Evolutionary conservation across 805 yeast species (phyloP).

Genomic region (Kuraishia floccosa): DNA sequence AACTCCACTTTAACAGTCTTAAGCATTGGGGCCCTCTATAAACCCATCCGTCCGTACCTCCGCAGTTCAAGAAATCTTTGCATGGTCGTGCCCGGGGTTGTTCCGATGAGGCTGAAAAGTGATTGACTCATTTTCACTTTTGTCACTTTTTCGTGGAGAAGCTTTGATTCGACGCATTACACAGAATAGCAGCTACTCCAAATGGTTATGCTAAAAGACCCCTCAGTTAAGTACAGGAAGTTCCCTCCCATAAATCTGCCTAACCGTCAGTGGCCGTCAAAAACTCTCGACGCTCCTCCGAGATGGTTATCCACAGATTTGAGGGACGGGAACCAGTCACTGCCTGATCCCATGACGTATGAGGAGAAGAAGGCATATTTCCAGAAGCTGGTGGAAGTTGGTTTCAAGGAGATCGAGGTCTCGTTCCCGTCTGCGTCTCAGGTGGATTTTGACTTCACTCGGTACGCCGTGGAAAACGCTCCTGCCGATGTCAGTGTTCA

Average conservation of each 20-base stretch:
- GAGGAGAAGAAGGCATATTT: conserved; percentile 66
- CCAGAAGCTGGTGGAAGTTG: conserved; percentile 59
- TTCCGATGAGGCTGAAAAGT: too few species aligned
- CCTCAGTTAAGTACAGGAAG: conserved; percentile 49
- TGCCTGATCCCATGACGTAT: conserved; percentile 76
- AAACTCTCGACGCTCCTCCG: conserved; percentile 57
- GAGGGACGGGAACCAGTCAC: conserved; percentile 73
- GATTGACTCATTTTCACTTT: too few species aligned
- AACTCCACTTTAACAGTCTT: conserved; percentile 35
- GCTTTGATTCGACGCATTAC: too few species aligned
- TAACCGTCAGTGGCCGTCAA: conserved; percentile 64
- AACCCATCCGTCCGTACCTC: too few species aligned
- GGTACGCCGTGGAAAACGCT: conserved; percentile 69
- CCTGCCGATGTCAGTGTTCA: conserved; percentile 69
- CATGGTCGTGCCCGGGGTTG: too few species aligned
- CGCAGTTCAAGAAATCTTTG: too few species aligned
- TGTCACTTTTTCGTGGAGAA: too few species aligned
- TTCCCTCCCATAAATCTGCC: conserved; percentile 43
- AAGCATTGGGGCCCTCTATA: too few species aligned
- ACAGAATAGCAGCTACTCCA: too few species aligned
- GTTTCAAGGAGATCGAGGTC: conserved; percentile 75
- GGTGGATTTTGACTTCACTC: conserved; percentile 72
- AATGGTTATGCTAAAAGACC: conserved; percentile 53
- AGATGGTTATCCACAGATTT: conserved; percentile 74
- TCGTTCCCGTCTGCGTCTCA: conserved; percentile 77